Evolutionary conservation across 2,329 filamentous ascomycete genomes (phyloP).

Genomic region (Aspergillus tubingensis): DNA sequence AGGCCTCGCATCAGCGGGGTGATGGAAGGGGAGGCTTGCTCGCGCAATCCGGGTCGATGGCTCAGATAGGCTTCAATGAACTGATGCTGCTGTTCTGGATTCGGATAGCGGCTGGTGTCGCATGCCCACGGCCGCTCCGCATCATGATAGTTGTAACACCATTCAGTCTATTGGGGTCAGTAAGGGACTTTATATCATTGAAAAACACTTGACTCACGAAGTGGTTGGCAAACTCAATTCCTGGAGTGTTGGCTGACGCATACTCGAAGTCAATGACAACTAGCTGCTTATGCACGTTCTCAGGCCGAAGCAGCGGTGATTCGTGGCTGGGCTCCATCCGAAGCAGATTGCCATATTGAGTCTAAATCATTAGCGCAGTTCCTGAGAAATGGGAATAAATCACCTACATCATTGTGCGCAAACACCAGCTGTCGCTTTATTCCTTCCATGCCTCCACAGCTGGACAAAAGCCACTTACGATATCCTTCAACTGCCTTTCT

Average conservation of each 20-base stretch:
- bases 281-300: conserved; percentile 93
- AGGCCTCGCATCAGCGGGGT: conserved; percentile 53
- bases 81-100: conserved; percentile 73
- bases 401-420: conserved; percentile 90
- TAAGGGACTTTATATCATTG: neutral
- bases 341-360: conserved; percentile 97
- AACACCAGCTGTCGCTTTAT: conserved; percentile 81
- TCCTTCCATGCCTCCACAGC: conserved; percentile 67
- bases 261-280: conserved; percentile 99
- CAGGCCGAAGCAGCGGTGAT: conserved; percentile 82
- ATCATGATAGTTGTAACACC: conserved; percentile 97
- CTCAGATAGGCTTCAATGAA: conserved; percentile 86
- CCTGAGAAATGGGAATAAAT: conserved; percentile 12
- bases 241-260: conserved; percentile 81
- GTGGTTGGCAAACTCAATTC: conserved; percentile 94
- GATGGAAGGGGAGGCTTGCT: conserved; percentile 28
- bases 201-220: conserved; percentile 60
- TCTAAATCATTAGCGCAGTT: conserved; percentile 55
- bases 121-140: conserved; percentile 65
- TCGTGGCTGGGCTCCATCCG: conserved; percentile 69
- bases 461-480: conserved; percentile 68
- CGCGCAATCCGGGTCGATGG: conserved; percentile 64
- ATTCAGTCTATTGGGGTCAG: conserved; percentile 65
- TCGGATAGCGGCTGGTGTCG: conserved; percentile 72
- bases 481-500: conserved; percentile 74